A percentile compares a stretch with the other conserved stretches of the same genome.
Conservation (phyloP, 2,329 filamentous ascomycete species). For the Arthrobotrys entomopaga region DNA sequence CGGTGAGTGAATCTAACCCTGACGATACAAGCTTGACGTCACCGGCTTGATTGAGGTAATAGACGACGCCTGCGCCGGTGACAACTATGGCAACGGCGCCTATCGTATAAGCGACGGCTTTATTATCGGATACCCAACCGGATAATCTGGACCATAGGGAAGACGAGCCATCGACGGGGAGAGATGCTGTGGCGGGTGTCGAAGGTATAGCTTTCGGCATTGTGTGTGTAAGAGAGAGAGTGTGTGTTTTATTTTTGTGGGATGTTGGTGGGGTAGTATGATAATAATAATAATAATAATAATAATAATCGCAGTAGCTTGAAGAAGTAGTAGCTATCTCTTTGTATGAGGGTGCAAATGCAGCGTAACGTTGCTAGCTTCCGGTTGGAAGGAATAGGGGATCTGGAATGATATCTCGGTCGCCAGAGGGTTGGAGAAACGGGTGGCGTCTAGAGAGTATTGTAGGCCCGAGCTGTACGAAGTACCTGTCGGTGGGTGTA, state of each 20-base stretch:
- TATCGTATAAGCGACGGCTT: constrained; percentile 93
- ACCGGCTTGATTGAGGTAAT: constrained; percentile 74
- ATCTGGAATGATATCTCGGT: too few relatives aligned
- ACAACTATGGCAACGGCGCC: constrained; percentile 92
- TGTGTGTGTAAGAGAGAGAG: too few relatives aligned
- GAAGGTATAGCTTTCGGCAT: constrained; percentile 51
- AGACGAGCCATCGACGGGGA: constrained; percentile 66
- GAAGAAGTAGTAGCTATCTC: too few relatives aligned
- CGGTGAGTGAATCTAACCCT: constrained; percentile 61
- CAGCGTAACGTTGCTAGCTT: neutral
- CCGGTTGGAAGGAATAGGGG: too few relatives aligned
- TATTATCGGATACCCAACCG: constrained; percentile 93
- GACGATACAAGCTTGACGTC: constrained; percentile 61
- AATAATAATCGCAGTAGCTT: too few relatives aligned
- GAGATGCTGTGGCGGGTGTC: constrained; percentile 58
- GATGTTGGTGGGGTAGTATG: constrained; percentile 46
- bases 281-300: too few relatives aligned
- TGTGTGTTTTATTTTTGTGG: constrained; percentile 8
- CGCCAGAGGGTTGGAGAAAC: too few relatives aligned
- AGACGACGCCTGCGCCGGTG: constrained; percentile 88
- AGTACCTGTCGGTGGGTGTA: too few relatives aligned
- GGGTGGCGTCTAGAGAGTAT: too few relatives aligned
- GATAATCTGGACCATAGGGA: constrained; percentile 85
- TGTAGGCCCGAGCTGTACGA: too few relatives aligned
- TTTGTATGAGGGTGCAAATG: neutral